Base-by-base conservation (phyloP, 495 filamentous ascomycete species). In the Copromyces sp. region DNA sequence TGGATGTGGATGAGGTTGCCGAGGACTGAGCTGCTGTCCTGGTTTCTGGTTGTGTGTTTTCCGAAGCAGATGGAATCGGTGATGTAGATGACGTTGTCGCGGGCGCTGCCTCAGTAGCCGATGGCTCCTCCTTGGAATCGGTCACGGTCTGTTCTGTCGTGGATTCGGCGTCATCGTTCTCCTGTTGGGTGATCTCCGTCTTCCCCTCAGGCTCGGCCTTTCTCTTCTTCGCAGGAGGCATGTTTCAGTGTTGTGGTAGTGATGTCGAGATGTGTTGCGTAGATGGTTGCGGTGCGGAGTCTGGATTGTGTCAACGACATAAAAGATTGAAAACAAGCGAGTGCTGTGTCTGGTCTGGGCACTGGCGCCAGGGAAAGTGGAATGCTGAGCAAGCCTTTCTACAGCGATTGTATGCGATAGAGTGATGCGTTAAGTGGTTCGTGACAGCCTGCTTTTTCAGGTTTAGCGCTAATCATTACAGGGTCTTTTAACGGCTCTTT, bases 211-310 rank as follows among this genome's bases (percentile, higher is more conserved):
- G 72, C 3, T 75, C 73, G 9, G 83, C 84, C 75, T 84, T 87
- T 75, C 83, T 82, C 75, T 83, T 87, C 77, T 86, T 86, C 35
- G 85, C 78, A 44, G 84, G 83, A 45, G 84, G 84, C 83, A 78
- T 83, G 72, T 37, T 77, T 72, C 0, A 80, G 16, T 53, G 39
- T 59, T 9, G 14, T 65, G n/a, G 3, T 38, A 29, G 40, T 41
- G 40, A 17, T 37, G 17, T 37, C 39, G 53, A 35, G 39, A 35
- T 20, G 20, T 69, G 14, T 39, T 37, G 5, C 20, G 9, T 59
- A 37, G 65, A 11, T 39, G 37, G 38, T 70, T 16, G 44, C 35
- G 45, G 65, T 45, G 17, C 2, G 37, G 16, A 17, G 9, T 35
- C 53, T 35, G 12, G 29, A 0, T 17, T 16, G 53, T 65, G 53